phyloP scores from a whole-genome alignment of 805 yeast genomes.

The Ogataea parapolymorpha region DNA sequence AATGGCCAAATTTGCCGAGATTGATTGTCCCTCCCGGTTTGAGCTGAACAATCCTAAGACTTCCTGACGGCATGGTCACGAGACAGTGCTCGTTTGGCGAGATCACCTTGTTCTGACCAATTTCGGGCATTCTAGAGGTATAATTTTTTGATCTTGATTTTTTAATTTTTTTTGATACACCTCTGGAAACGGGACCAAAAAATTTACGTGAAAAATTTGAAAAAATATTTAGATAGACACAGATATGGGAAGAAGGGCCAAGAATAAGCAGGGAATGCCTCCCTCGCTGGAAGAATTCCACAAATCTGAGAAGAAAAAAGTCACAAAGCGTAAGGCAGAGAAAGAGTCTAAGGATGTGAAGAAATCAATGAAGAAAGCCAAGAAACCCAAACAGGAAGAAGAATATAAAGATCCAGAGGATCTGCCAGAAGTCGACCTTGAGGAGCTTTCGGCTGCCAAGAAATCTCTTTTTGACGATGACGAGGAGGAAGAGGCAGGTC shows the following conservation, averaged over 20 bases:
- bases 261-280: slow-evolving; percentile 90
- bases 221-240: slow-evolving; percentile 8
- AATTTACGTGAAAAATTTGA: slow-evolving; percentile 15
- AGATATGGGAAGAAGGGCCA: slow-evolving; percentile 87
- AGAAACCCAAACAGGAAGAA: slow-evolving; percentile 26
- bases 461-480: slow-evolving; percentile 74
- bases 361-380: slow-evolving; percentile 32
- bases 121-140: slow-evolving; percentile 11
- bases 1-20: slow-evolving; percentile 90
- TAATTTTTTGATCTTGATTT: slow-evolving; percentile 1
- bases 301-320: slow-evolving; percentile 39
- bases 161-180: slow-evolving; percentile 5
- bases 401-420: slow-evolving; percentile 39
- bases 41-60: slow-evolving; percentile 68
- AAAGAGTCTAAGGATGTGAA: slow-evolving; percentile 39
- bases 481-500: slow-evolving; percentile 37
- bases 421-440: slow-evolving; percentile 64
- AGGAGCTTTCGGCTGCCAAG: slow-evolving; percentile 65
- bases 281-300: slow-evolving; percentile 84
- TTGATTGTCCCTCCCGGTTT: slow-evolving; percentile 57
- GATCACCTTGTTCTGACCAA: slow-evolving; percentile 3
- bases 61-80: slow-evolving; percentile 78
- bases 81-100: slow-evolving; percentile 52
- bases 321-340: slow-evolving; percentile 25
- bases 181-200: slow-evolving; percentile 16